Conservation (phyloP, 495 filamentous ascomycete genomes). For the Stereocaulon alpinum region DNA sequence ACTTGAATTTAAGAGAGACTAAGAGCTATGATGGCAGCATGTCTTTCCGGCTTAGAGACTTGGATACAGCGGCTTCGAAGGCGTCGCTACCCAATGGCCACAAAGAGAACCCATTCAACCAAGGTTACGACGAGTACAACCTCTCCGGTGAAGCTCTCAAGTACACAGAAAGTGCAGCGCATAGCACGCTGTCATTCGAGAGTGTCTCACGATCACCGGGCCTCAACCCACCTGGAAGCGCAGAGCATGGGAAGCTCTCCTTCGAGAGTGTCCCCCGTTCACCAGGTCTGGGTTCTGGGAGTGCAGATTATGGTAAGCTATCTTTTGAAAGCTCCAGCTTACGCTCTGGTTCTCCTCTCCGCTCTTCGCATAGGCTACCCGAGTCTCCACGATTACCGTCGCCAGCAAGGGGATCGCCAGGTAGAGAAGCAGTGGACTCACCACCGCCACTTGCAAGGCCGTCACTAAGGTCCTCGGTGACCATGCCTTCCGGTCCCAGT, state of each 20-base stretch:
- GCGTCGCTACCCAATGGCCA: conserved; percentile 12
- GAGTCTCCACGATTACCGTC: conserved; percentile 8
- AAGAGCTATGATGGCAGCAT: conserved; percentile 36
- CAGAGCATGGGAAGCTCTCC: conserved; percentile 7
- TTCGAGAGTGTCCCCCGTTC: conserved; percentile 9
- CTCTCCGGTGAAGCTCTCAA: conserved; percentile 18
- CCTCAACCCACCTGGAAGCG: background rate
- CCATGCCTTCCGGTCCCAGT: conserved; percentile 26
- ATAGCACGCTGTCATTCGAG: conserved; percentile 14
- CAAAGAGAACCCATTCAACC: conserved; percentile 25
- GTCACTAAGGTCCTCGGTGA: conserved; percentile 34
- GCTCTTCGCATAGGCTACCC: background rate
- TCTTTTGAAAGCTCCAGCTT: conserved; percentile 14
- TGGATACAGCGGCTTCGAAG: conserved; percentile 18
- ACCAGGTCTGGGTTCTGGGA: background rate
- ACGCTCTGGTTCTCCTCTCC: conserved; percentile 1
- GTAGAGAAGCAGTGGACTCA: background rate
- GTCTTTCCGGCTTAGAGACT: conserved; percentile 1
- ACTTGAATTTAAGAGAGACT: conserved; percentile 35
- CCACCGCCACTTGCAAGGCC: conserved; percentile 23
- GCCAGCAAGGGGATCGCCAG: conserved; percentile 4
- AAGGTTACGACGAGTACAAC: conserved; percentile 27
- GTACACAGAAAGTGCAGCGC: background rate
- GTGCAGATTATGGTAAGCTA: conserved; percentile 3
- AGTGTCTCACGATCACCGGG: conserved; percentile 2